phyloP scores from a whole-genome alignment of 2,329 filamentous ascomycete species.

The Penicillium freii region DNA sequence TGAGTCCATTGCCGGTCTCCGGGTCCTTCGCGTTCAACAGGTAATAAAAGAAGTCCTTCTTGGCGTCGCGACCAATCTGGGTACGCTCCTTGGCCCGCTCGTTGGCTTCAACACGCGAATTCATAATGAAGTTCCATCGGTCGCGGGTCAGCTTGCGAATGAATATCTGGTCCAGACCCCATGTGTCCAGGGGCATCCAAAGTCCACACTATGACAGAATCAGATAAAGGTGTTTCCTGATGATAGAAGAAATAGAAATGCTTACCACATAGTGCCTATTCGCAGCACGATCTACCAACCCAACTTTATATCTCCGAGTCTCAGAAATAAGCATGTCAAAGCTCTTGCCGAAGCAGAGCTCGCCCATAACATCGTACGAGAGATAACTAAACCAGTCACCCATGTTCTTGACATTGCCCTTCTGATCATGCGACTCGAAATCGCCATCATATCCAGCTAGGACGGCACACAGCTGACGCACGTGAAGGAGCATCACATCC shows the following conservation, averaged over 20 bases:
- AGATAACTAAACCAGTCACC: conserved; percentile 44
- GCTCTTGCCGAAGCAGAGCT: conserved; percentile 52
- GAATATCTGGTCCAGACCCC: conserved; percentile 65
- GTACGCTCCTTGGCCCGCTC: conserved; percentile 59
- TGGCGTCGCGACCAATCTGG: conserved; percentile 63
- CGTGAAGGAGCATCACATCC: conserved; percentile 63
- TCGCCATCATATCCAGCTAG: conserved; percentile 23
- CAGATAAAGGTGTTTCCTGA: not conserved
- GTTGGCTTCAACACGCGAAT: conserved; percentile 65
- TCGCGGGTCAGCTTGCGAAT: conserved; percentile 66
- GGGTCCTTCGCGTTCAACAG: conserved; percentile 69
- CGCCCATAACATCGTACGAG: conserved; percentile 53
- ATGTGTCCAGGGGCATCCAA: conserved; percentile 66
- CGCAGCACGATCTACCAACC: conserved; percentile 65
- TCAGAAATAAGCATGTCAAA: conserved; percentile 50
- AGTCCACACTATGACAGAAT: conserved; percentile 59
- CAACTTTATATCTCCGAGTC: conserved; percentile 61
- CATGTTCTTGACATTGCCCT: conserved; percentile 35
- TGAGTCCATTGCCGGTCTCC: conserved; percentile 66
- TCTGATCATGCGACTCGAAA: conserved; percentile 17
- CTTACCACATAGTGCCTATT: conserved; percentile 67
- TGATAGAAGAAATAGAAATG: conserved; percentile 10
- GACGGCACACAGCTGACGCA: conserved; percentile 61
- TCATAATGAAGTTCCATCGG: conserved; percentile 68
- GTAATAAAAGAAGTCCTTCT: conserved; percentile 74